phyloP scores from a whole-genome alignment of 2,329 filamentous ascomycete species.

The Emericellopsis cladophorae region DNA sequence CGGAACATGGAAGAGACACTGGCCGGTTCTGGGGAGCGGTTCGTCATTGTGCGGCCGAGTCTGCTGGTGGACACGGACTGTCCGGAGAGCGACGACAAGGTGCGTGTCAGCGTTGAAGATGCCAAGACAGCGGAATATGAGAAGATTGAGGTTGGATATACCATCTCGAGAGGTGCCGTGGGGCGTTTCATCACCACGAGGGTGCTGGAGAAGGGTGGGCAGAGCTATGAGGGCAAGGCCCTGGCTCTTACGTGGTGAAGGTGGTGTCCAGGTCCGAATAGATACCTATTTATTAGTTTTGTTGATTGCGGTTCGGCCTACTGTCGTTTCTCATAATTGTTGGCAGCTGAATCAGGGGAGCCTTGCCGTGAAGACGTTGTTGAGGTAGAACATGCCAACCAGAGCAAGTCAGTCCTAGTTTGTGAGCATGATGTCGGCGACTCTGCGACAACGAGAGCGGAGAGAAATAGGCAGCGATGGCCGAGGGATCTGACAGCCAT shows the following conservation, averaged over 20 bases:
- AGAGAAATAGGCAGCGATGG: too few species aligned
- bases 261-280: too few species aligned
- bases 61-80: slow-evolving; percentile 12
- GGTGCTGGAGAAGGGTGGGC: slow-evolving; percentile 9
- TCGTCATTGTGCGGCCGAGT: slow-evolving; percentile 18
- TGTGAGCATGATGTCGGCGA: too few species aligned
- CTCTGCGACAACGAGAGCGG: too few species aligned
- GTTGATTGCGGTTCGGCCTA: too few species aligned
- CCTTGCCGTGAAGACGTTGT: too few species aligned
- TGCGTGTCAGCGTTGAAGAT: slow-evolving; percentile 20
- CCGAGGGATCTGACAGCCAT: too few species aligned
- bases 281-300: too few species aligned
- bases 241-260: slow-evolving; percentile 3
- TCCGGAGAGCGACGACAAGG: slow-evolving; percentile 7
- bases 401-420: too few species aligned
- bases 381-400: too few species aligned
- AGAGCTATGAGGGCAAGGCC: slow-evolving; percentile 4
- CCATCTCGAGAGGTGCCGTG: slow-evolving; percentile 25
- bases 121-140: slow-evolving; percentile 14
- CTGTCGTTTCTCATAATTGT: too few species aligned
- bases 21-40: slow-evolving; percentile 9
- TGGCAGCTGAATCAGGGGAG: too few species aligned
- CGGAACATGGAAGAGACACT: slow-evolving; percentile 23
- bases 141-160: slow-evolving; percentile 24
- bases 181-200: slow-evolving; percentile 27